phyloP scores from a whole-genome alignment of 2,329 filamentous ascomycete genomes.

The Reticulascus tulasneorum region DNA sequence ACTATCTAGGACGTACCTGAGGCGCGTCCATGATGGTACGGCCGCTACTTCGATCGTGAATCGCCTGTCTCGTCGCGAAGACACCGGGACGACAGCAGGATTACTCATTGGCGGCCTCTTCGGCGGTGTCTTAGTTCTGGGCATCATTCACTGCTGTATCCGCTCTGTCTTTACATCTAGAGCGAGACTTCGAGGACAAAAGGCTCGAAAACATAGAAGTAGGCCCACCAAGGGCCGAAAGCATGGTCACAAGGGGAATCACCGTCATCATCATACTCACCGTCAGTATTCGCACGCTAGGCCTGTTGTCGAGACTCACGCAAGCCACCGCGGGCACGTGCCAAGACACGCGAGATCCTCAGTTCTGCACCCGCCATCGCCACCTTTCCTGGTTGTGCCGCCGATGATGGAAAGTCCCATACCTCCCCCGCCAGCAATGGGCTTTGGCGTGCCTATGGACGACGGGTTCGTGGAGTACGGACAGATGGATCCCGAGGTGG shows the following conservation, averaged over 20 bases:
- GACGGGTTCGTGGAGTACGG: constrained; percentile 11
- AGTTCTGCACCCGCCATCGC: too few relatives aligned
- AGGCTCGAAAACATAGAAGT: too few relatives aligned
- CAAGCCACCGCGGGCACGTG: too few relatives aligned
- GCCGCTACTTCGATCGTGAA: neutral
- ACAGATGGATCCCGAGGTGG: constrained; percentile 4
- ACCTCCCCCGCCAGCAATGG: constrained; percentile 1
- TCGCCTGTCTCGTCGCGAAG: constrained; percentile 1
- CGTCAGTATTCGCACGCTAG: too few relatives aligned
- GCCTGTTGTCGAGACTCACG: too few relatives aligned
- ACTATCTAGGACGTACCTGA: too few relatives aligned
- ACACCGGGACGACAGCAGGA: constrained; percentile 6
- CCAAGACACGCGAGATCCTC: too few relatives aligned
- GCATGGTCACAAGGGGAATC: neutral
- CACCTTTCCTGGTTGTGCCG: constrained; percentile 9
- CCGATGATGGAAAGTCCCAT: constrained; percentile 5
- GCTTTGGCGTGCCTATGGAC: constrained; percentile 1
- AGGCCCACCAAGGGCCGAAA: neutral
- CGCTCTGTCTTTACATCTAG: constrained; percentile 7
- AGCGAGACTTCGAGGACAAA: too few relatives aligned
- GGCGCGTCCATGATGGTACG: too few relatives aligned
- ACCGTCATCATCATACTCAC: neutral
- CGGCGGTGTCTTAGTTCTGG: constrained; percentile 1
- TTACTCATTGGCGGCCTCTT: constrained; percentile 11
- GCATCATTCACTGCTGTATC: constrained; percentile 7